phyloP scores from a whole-genome alignment of 2,329 filamentous ascomycete genomes.

The Microsporum canis region DNA sequence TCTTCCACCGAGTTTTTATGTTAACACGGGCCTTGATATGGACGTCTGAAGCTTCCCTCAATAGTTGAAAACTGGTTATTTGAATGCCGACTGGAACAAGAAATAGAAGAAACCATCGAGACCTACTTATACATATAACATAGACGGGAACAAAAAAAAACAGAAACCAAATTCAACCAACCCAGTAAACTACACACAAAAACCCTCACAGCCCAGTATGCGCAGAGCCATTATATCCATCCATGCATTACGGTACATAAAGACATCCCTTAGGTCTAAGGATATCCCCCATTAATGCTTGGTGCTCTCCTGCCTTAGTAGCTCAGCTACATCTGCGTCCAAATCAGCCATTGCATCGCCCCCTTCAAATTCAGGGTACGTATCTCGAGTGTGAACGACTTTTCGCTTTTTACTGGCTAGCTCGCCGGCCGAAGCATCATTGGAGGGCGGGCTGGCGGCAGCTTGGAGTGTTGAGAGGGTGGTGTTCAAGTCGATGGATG shows the following conservation, averaged over 20 bases:
- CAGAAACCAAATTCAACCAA: background rate
- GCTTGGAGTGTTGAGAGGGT: background rate
- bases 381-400: conserved; percentile 34
- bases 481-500: background rate
- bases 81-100: background rate
- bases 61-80: background rate
- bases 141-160: background rate
- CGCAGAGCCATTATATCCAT: background rate
- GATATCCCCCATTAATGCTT: conserved; percentile 2
- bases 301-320: conserved; percentile 40
- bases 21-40: background rate
- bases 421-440: conserved; percentile 10
- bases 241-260: background rate
- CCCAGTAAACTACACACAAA: background rate
- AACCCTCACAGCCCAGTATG: background rate
- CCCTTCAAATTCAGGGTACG: conserved; percentile 36
- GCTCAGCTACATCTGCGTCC: conserved; percentile 50
- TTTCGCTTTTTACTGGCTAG: conserved; percentile 40
- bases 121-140: background rate
- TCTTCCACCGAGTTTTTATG: background rate
- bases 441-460: background rate
- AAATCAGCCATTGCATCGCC: conserved; percentile 46
- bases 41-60: background rate
- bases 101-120: background rate
- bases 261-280: background rate